Evolutionary conservation across 768 basidiomycete genomes (phyloP).

Genomic region (Mrakia blollopis): DNA sequence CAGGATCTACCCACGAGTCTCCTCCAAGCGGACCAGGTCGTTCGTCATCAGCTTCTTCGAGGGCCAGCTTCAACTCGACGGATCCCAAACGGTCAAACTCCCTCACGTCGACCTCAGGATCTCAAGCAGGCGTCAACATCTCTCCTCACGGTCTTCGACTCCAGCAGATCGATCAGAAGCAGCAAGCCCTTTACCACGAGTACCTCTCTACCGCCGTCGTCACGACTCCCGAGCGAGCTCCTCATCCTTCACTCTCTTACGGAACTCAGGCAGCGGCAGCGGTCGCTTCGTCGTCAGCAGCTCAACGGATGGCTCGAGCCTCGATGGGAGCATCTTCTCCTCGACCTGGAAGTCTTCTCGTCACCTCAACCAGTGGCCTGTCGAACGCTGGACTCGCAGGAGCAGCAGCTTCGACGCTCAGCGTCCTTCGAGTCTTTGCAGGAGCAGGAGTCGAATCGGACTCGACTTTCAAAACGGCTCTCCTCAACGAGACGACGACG

Average conservation of each 20-base stretch:
- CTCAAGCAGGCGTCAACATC: background rate
- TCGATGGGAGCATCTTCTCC: conserved; percentile 12
- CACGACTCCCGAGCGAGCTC: conserved; percentile 59
- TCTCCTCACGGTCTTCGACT: conserved; percentile 58
- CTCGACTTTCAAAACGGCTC: conserved; percentile 95
- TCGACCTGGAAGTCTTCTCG: conserved; percentile 45
- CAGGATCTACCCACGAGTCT: background rate
- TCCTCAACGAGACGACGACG: conserved; percentile 80
- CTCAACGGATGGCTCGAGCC: conserved; percentile 24
- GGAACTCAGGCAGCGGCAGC: conserved; percentile 71
- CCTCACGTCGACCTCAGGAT: background rate
- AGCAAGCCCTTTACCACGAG: conserved; percentile 79
- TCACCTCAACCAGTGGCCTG: background rate
- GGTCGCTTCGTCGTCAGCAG: conserved; percentile 49
- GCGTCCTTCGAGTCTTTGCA: conserved; percentile 92
- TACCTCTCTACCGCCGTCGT: conserved; percentile 76
- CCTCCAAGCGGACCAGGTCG: background rate
- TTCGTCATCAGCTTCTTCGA: conserved; percentile 5
- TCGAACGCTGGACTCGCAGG: background rate
- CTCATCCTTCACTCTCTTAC: conserved; percentile 57
- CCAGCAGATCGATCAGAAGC: conserved; percentile 80
- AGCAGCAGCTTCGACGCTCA: conserved; percentile 55
- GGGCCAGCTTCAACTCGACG: conserved; percentile 13
- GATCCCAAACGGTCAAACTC: conserved; percentile 7
- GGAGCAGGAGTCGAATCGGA: conserved; percentile 86